A percentile compares a stretch with the other conserved stretches of the same genome.
Evolutionary conservation across 2,329 filamentous ascomycete species (phyloP).

Genomic region (Chaetomiaceae sp.): DNA sequence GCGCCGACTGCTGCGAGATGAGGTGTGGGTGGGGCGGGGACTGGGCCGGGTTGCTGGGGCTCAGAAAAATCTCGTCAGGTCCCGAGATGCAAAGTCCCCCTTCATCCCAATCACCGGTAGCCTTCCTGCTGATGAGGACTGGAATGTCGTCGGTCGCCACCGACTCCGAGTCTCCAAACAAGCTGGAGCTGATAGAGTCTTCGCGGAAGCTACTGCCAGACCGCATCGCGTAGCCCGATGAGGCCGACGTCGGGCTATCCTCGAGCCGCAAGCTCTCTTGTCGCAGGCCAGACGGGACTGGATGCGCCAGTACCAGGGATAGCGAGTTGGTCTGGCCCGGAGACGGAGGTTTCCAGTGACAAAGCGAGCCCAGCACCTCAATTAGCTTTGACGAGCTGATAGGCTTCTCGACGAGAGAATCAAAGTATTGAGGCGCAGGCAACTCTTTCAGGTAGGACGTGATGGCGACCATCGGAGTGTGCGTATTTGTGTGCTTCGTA

Average conservation of each 20-base stretch:
- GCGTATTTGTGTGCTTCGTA: conserved; percentile 89
- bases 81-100: conserved; percentile 70
- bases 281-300: conserved; percentile 60
- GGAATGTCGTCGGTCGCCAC: conserved; percentile 73
- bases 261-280: conserved; percentile 61
- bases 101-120: conserved; percentile 74
- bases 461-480: conserved; percentile 93
- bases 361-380: conserved; percentile 81
- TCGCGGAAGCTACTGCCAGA: conserved; percentile 75
- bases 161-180: conserved; percentile 82
- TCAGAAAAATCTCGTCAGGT: conserved; percentile 48
- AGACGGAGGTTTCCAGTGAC: conserved; percentile 83
- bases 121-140: conserved; percentile 68
- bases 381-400: conserved; percentile 88
- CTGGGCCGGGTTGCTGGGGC: conserved; percentile 35
- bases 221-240: conserved; percentile 64
- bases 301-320: conserved; percentile 49
- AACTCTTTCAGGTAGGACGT: conserved; percentile 98
- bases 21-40: conserved; percentile 46
- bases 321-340: conserved; percentile 41
- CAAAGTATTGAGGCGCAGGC: conserved; percentile 91
- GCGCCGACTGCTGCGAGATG: conserved; percentile 60
- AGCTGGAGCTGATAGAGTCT: conserved; percentile 82
- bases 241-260: conserved; percentile 80
- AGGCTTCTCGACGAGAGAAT: conserved; percentile 92